Percentiles rank a stretch among this genome's conserved stretches.
Conservation (phyloP, 2,329 filamentous ascomycete species). For the Chrysoporthe deuterocubensis region DNA sequence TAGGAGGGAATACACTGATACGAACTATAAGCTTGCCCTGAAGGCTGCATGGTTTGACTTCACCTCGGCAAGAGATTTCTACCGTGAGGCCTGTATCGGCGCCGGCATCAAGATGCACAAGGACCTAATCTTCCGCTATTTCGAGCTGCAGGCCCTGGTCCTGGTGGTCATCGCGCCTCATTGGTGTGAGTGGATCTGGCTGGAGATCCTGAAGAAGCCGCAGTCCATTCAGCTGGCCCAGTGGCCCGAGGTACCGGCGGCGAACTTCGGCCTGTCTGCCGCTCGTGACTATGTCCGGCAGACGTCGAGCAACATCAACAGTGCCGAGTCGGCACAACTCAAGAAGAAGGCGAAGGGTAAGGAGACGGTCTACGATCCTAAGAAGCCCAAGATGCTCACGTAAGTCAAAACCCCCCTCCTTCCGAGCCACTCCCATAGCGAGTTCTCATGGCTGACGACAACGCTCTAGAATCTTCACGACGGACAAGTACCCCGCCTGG, state of each 20-base stretch:
- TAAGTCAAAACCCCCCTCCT: constrained; percentile 3
- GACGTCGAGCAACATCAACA: constrained; percentile 80
- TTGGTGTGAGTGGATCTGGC: constrained; percentile 94
- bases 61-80: constrained; percentile 84
- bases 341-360: constrained; percentile 97
- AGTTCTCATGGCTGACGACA: constrained; percentile 6
- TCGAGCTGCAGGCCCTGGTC: constrained; percentile 84
- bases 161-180: constrained; percentile 87
- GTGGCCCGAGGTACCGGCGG: constrained; percentile 71
- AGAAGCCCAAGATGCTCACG: constrained; percentile 87
- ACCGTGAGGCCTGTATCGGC: constrained; percentile 79
- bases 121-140: constrained; percentile 77
- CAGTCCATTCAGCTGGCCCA: constrained; percentile 77
- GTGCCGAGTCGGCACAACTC: constrained; percentile 78
- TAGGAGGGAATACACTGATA: constrained; percentile 75
- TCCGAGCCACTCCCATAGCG: not conserved
- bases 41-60: constrained; percentile 91
- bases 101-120: constrained; percentile 86
- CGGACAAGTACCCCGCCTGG: constrained; percentile 83
- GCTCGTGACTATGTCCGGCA: constrained; percentile 69
- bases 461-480: constrained; percentile 67
- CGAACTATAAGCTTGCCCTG: constrained; percentile 84
- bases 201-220: constrained; percentile 81
- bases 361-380: constrained; percentile 80
- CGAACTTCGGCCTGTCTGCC: constrained; percentile 71